phyloP scores from a whole-genome alignment of 192 early-diverging fungal species.

The Thamnidium elegans region DNA sequence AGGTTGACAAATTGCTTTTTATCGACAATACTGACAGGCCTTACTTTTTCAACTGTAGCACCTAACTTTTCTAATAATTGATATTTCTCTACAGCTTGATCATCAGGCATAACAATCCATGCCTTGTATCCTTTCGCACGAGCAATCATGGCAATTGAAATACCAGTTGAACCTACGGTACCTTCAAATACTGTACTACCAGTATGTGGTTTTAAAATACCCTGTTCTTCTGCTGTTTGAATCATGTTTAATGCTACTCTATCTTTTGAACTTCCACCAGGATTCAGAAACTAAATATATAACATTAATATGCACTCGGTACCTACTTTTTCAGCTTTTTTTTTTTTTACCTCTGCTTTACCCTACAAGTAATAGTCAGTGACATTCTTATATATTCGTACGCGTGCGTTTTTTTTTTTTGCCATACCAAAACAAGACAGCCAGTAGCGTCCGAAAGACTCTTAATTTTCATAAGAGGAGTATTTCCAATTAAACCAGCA shows the following conservation, averaged over 20 bases:
- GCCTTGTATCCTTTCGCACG: conserved; percentile 87
- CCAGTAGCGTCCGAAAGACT: conserved; percentile 88
- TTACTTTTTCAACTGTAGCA: conserved; percentile 87
- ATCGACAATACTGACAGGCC: conserved; percentile 90
- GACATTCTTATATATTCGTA: background rate
- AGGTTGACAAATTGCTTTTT: conserved; percentile 90
- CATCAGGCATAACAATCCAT: conserved; percentile 97
- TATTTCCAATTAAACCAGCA: conserved; percentile 85
- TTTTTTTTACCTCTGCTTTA: conserved; percentile 39
- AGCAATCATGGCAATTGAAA: conserved; percentile 89
- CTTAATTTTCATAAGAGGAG: conserved; percentile 83
- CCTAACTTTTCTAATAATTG: conserved; percentile 77
- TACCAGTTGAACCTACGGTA: conserved; percentile 94
- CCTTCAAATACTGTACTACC: conserved; percentile 89
- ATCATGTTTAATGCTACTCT: conserved; percentile 87
- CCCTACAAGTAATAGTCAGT: conserved; percentile 21
- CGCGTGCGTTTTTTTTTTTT: background rate
- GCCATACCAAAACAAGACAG: conserved; percentile 76
- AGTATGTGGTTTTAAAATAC: conserved; percentile 68
- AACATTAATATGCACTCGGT: background rate
- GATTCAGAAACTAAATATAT: conserved; percentile 75
- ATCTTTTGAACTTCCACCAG: conserved; percentile 93
- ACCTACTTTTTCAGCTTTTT: background rate
- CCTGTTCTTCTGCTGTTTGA: conserved; percentile 66
- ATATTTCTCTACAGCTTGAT: conserved; percentile 88